phyloP scores from a whole-genome alignment of 768 basidiomycete genomes.

The Plicaturopsis crispa region DNA sequence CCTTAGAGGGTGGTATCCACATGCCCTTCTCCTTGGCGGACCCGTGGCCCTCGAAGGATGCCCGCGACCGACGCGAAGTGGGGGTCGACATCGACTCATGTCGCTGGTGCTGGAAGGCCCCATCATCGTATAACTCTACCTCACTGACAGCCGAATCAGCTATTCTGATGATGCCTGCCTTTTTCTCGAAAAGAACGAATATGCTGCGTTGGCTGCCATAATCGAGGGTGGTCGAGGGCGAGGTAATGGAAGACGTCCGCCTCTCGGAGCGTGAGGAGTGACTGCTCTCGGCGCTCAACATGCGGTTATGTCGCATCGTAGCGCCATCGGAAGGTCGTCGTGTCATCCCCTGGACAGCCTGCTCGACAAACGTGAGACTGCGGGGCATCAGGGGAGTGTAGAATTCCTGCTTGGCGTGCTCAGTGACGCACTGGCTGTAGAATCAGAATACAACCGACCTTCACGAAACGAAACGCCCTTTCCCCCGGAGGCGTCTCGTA shows the following conservation, averaged over 20 bases:
- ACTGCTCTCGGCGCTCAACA: too few relatives aligned
- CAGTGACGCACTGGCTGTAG: neutral
- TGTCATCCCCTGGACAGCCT: slow-evolving; percentile 47
- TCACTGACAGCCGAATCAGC: slow-evolving; percentile 78
- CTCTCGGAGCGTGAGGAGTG: slow-evolving; percentile 26
- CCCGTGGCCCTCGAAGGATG: slow-evolving; percentile 20
- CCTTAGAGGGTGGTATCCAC: slow-evolving; percentile 19
- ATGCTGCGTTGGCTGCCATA: slow-evolving; percentile 71
- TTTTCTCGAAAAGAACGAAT: slow-evolving; percentile 86
- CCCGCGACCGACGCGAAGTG: slow-evolving; percentile 35
- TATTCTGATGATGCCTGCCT: slow-evolving; percentile 75
- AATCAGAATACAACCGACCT: slow-evolving; percentile 33
- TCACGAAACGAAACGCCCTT: slow-evolving; percentile 75
- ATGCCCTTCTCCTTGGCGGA: slow-evolving; percentile 11
- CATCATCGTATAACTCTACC: slow-evolving; percentile 48
- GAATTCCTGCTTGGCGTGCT: slow-evolving; percentile 53
- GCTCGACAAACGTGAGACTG: slow-evolving; percentile 63
- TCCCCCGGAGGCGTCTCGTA: slow-evolving; percentile 82
- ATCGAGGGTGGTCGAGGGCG: slow-evolving; percentile 25
- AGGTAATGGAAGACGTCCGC: slow-evolving; percentile 20
- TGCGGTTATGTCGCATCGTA: slow-evolving; percentile 15
- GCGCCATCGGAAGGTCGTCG: slow-evolving; percentile 35
- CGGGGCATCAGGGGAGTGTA: slow-evolving; percentile 70
- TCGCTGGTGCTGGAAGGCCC: slow-evolving; percentile 18
- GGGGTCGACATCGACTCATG: slow-evolving; percentile 14